Base-by-base conservation (phyloP, 1,284 basidiomycete genomes). In the Somion occarium region DNA sequence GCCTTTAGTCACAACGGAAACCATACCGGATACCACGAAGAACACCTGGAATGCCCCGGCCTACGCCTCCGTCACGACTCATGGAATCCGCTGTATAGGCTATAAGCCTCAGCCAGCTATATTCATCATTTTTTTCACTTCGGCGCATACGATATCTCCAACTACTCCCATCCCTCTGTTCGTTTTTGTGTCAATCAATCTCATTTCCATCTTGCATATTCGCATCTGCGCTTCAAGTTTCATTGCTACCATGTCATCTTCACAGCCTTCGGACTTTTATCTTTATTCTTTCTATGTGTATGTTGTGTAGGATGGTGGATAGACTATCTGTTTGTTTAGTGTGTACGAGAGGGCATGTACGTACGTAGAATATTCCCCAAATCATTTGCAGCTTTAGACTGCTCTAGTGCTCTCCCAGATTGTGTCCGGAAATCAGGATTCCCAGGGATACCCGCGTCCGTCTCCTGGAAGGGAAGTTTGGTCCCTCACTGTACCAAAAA, bases 11-110 rank as follows among this genome's bases (percentile, higher is more conserved):
- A 39, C 63, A 65, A 54, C 62, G 64, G 52, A 60, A 61, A 58
- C 58, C 64, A 11, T 45, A 53, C 39, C 62, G 63, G 49, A 49
- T 56, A 34, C 58, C 57, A 54, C 59, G 62, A 57, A 60, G 63
- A 37, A 56, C 56, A 42, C 55, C 56, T 43, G 64, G 63, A 42
- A 57, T 56, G 51, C 53, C 59, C 37, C 62, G 62, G 20, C 51
- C 60, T 5, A 57, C 56, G 46, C 58, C 60, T 18, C 59, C 60
- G 19, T 66, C 64, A 56, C 63, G 61, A 53, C 60, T 63, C 20
- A 48, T 38, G 27, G 25, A 44, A 44, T 51, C 44, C 39, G 9
- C 44, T 9, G 42, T 46, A 13, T 46, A 12, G 12, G 9, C 39
- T 7, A 22, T 18, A 42, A 42, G 19, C 39, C 39, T 18, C 19